A percentile compares a stretch with the other conserved stretches of the same genome.
phyloP scores from a whole-genome alignment of 1,139 yeast genomes.

The Candida anutae region DNA sequence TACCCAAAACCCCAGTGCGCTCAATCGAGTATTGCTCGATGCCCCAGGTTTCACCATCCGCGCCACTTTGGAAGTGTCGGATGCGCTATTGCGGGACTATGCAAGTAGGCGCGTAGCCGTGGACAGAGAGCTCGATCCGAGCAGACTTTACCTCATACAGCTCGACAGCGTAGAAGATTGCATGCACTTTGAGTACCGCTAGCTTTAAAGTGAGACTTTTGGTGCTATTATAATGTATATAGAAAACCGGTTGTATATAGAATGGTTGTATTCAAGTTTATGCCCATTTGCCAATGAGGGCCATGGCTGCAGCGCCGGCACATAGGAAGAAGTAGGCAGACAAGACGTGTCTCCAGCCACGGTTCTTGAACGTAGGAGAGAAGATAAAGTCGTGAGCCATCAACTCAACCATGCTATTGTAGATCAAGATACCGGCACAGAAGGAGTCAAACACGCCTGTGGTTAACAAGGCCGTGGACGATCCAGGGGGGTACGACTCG shows the following conservation, averaged over 20 bases:
- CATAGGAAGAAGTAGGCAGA: conserved; percentile 16
- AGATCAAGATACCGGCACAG: conserved; percentile 34
- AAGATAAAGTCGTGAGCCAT: conserved; percentile 33
- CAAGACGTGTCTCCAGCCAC: conserved; percentile 12
- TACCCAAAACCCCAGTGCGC: conserved; percentile 20
- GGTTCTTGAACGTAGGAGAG: conserved; percentile 19
- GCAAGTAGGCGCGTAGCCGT: conserved; percentile 13
- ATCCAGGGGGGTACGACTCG: conserved; percentile 24
- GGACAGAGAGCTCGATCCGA: conserved; percentile 16
- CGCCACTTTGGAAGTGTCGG: conserved; percentile 18
- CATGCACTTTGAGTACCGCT: conserved; percentile 16
- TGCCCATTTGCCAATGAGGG: conserved; percentile 18
- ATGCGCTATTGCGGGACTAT: conserved; percentile 13
- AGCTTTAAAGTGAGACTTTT: too few relatives aligned
- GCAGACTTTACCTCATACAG: conserved; percentile 13
- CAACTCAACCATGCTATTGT: conserved; percentile 31
- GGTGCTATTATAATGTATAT: conserved; percentile 2
- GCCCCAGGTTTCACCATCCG: conserved; percentile 21
- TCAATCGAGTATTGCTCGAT: conserved; percentile 17
- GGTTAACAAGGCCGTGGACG: conserved; percentile 24
- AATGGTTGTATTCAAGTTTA: conserved; percentile 2
- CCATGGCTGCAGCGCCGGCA: conserved; percentile 15
- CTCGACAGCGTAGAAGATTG: conserved; percentile 30
- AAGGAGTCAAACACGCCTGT: conserved; percentile 30
- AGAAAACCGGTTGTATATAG: conserved; percentile 1